phyloP scores from a whole-genome alignment of 768 basidiomycete species.

The Pleurotus eryngii region DNA sequence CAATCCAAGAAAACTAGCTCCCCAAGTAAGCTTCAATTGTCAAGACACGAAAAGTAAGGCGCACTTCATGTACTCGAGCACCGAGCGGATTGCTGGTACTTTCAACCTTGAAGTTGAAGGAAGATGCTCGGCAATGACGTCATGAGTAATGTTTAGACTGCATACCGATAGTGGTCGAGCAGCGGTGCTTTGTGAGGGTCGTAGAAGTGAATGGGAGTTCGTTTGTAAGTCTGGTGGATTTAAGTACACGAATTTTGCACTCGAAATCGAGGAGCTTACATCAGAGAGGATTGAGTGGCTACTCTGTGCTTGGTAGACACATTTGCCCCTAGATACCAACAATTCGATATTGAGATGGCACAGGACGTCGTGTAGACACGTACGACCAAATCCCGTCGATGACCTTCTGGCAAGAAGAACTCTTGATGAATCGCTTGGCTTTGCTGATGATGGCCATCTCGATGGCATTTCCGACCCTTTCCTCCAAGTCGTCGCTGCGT shows the following conservation, averaged over 20 bases:
- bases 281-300: conserved; percentile 89
- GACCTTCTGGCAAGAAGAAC: conserved; percentile 84
- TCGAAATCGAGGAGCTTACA: conserved; percentile 37
- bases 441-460: conserved; percentile 89
- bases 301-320: conserved; percentile 88
- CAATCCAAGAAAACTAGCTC: conserved; percentile 67
- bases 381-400: conserved; percentile 82
- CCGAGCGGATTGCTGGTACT: conserved; percentile 88
- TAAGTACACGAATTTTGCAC: neutral
- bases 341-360: conserved; percentile 2
- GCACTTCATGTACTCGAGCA: conserved; percentile 87
- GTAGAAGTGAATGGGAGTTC: conserved; percentile 88
- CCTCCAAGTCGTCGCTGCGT: conserved; percentile 68
- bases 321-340: conserved; percentile 61
- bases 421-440: conserved; percentile 87
- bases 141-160: neutral
- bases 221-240: conserved; percentile 80
- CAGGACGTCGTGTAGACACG: conserved; percentile 17
- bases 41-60: conserved; percentile 9
- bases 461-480: conserved; percentile 86
- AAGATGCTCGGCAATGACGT: neutral
- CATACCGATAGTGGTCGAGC: conserved; percentile 92
- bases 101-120: conserved; percentile 56
- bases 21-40: no score
- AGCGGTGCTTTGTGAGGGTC: conserved; percentile 91